phyloP scores from a whole-genome alignment of 345 rosid species.

The Fremontodendron californicum region DNA sequence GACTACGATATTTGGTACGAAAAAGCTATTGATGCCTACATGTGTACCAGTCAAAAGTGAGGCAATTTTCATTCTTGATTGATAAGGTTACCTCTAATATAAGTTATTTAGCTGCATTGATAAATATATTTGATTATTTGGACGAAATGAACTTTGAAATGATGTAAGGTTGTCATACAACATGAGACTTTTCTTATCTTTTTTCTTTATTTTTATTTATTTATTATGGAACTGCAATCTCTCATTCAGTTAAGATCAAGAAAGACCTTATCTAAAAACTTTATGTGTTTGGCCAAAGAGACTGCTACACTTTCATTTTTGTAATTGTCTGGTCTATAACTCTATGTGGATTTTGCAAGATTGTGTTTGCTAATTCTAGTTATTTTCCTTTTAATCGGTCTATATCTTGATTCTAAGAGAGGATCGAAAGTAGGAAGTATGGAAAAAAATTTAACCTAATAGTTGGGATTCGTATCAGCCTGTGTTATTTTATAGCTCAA shows the following conservation, averaged over 20 bases:
- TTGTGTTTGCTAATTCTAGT: background rate
- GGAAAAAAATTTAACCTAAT: too few species aligned
- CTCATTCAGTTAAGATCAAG: background rate
- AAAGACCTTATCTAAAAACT: too few species aligned
- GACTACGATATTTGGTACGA: background rate
- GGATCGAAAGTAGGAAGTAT: too few species aligned
- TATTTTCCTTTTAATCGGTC: too few species aligned
- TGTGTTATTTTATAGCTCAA: too few species aligned
- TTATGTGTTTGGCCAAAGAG: background rate
- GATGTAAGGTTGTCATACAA: background rate
- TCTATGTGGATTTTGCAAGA: background rate
- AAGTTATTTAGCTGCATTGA: background rate
- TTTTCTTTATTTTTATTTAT: too few species aligned
- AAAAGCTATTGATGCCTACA: background rate
- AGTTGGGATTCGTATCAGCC: too few species aligned
- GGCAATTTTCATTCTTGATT: background rate
- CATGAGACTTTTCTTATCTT: background rate
- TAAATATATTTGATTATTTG: background rate
- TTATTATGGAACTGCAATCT: background rate
- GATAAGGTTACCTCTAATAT: too few species aligned
- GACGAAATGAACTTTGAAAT: background rate
- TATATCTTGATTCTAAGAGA: too few species aligned
- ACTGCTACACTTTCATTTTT: background rate
- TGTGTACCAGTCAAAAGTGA: background rate
- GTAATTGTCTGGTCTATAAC: too few species aligned